A percentile compares a stretch with the other conserved stretches of the same genome.
Conservation (phyloP, 73 alveolate species). For the Tetrahymena malaccensis region DNA sequence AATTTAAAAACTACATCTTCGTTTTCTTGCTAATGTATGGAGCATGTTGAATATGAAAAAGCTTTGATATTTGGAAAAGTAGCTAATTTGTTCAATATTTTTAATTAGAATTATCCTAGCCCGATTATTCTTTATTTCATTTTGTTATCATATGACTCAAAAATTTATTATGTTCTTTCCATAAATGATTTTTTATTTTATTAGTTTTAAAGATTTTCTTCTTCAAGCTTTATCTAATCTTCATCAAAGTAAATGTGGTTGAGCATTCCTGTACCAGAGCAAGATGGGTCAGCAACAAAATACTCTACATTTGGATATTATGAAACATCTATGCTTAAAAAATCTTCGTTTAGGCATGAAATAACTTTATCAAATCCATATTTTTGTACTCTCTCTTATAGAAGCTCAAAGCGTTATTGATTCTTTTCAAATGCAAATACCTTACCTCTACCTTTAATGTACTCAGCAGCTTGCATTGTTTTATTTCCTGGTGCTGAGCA, state of each 20-base stretch:
- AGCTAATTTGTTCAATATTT: conserved; percentile 18
- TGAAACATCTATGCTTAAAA: neutral
- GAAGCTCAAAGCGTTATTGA: conserved; percentile 4
- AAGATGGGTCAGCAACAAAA: conserved; percentile 33
- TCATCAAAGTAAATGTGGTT: conserved; percentile 18
- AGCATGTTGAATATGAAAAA: conserved; percentile 31
- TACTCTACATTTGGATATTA: conserved; percentile 1
- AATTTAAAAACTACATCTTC: conserved; percentile 29
- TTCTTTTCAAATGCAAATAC: conserved; percentile 33
- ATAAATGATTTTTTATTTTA: neutral
- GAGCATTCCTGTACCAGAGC: conserved; percentile 46
- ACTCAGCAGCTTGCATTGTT: conserved; percentile 24
- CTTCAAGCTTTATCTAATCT: neutral
- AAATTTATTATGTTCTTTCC: neutral
- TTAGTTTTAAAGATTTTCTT: neutral
- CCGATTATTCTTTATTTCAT: neutral
- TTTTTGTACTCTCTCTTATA: conserved; percentile 7
- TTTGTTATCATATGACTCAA: neutral
- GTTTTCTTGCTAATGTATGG: conserved; percentile 32
- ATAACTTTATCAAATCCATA: conserved; percentile 2
- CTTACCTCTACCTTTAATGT: conserved; percentile 14
- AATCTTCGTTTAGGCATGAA: conserved; percentile 9
- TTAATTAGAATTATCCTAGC: neutral
- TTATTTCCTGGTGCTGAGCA: conserved; percentile 46
- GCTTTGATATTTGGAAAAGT: neutral